A percentile compares a stretch with the other conserved stretches of the same genome.
These are phyloP conservation scores for Epichloe amarillans DNA, from an alignment of 2,329 filamentous ascomycete species.

Conservation along the genomic window DNA sequence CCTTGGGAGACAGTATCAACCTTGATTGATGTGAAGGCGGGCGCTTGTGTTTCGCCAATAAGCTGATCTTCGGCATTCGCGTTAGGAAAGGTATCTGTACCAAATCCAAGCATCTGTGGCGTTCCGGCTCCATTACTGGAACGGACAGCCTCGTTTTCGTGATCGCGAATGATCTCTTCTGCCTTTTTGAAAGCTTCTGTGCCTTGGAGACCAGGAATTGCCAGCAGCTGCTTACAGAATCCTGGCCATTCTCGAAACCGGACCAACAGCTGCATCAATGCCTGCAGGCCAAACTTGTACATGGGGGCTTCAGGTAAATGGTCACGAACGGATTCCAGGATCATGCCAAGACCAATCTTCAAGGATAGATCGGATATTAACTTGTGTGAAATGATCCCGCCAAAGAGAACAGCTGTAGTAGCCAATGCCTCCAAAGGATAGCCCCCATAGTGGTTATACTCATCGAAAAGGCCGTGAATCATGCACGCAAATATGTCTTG, in stretches of 20 bases:
- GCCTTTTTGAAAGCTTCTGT: constrained; percentile 78
- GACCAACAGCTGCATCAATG: constrained; percentile 73
- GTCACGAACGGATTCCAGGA: constrained; percentile 87
- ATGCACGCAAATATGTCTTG: constrained; percentile 97
- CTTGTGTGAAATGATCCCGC: constrained; percentile 88
- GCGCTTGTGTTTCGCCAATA: constrained; percentile 43
- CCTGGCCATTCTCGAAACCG: constrained; percentile 90
- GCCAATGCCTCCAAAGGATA: constrained; percentile 94
- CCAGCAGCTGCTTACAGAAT: constrained; percentile 74
- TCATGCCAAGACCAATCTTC: constrained; percentile 92
- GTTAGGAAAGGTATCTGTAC: constrained; percentile 47
- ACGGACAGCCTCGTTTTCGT: constrained; percentile 46
- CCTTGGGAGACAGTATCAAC: constrained; percentile 55
- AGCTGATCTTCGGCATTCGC: constrained; percentile 54
- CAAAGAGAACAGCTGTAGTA: constrained; percentile 91
- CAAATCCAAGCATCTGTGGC: constrained; percentile 22
- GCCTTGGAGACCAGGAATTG: constrained; percentile 67
- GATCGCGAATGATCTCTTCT: constrained; percentile 62
- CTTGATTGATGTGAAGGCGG: constrained; percentile 67
- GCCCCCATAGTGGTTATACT: constrained; percentile 88
- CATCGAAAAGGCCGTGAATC: constrained; percentile 95
- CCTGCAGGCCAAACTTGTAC: constrained; percentile 97
- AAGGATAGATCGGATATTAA: constrained; percentile 81
- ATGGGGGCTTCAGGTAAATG: constrained; percentile 73
- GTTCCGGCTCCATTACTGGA: constrained; percentile 37